phyloP scores from a whole-genome alignment of 164 flowering plant genomes.

The Houttuynia cordata region DNA sequence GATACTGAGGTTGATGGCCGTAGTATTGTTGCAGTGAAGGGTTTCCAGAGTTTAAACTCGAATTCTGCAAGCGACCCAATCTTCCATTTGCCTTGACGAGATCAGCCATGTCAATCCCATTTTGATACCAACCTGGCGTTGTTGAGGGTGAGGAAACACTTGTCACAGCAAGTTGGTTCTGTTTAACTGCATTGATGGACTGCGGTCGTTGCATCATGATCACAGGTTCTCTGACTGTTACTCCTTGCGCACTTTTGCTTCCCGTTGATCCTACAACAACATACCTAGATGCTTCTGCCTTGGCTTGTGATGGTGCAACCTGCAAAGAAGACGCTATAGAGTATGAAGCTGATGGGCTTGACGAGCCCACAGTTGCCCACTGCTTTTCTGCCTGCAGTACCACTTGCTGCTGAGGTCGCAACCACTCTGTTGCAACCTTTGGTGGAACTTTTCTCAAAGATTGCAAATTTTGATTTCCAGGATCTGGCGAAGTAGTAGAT shows the following conservation, averaged over 20 bases:
- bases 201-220: constrained; percentile 74
- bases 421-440: constrained; percentile 19
- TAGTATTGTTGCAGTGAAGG: constrained; percentile 22
- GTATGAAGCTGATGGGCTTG: constrained; percentile 28
- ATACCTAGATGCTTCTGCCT: constrained; percentile 25
- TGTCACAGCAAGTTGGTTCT: constrained; percentile 13
- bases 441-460: constrained; percentile 28
- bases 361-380: constrained; percentile 31
- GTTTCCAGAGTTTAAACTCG: constrained; percentile 15
- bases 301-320: constrained; percentile 26
- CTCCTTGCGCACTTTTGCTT: constrained; percentile 28
- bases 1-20: constrained; percentile 31
- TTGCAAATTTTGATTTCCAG: constrained; percentile 29
- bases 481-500: constrained; percentile 16
- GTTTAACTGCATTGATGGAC: constrained; percentile 29
- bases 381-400: constrained; percentile 32
- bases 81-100: constrained; percentile 26
- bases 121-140: constrained; percentile 34
- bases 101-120: constrained; percentile 21
- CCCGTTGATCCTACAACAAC: constrained; percentile 29
- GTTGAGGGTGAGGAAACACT: constrained; percentile 34
- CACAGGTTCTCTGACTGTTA: constrained; percentile 49
- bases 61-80: constrained; percentile 16
- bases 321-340: constrained; percentile 35
- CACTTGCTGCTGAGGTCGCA: constrained; percentile 17